phyloP scores from a whole-genome alignment of 2,329 filamentous ascomycete species.

The Xylaria hypoxylon region DNA sequence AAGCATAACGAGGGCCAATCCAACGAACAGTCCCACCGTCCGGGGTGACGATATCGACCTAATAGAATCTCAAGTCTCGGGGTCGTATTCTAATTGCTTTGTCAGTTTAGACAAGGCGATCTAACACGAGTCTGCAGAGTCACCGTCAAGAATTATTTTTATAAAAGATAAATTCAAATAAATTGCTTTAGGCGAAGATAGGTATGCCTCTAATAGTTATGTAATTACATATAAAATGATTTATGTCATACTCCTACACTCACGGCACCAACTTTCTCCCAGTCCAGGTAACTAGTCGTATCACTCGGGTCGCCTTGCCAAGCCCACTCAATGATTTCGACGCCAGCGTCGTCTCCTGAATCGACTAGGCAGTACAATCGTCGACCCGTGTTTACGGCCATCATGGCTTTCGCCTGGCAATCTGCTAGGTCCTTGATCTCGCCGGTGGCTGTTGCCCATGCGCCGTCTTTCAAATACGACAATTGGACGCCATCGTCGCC shows the following conservation, averaged over 20 bases:
- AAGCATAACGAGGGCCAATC: background rate
- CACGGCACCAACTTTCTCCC: slow-evolving; percentile 43
- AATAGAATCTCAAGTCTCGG: background rate
- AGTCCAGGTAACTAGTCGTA: slow-evolving; percentile 43
- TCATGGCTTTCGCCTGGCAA: slow-evolving; percentile 39
- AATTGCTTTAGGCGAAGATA: background rate
- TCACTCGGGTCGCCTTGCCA: slow-evolving; percentile 58
- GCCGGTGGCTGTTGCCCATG: slow-evolving; percentile 36
- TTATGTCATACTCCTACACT: slow-evolving; percentile 26
- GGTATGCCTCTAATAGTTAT: background rate
- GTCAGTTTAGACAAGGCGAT: background rate
- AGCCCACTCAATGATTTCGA: slow-evolving; percentile 56
- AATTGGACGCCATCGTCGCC: slow-evolving; percentile 44
- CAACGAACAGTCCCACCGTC: background rate
- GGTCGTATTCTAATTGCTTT: background rate
- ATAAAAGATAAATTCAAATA: too few relatives aligned
- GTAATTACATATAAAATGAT: slow-evolving; percentile 17
- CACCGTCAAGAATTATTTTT: background rate
- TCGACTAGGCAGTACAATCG: slow-evolving; percentile 47
- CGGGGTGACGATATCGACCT: background rate
- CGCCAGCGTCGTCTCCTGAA: slow-evolving; percentile 26
- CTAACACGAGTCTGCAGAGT: background rate
- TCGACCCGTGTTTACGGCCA: slow-evolving; percentile 42
- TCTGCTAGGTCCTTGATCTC: slow-evolving; percentile 39
- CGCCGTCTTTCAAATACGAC: slow-evolving; percentile 43